Conservation (phyloP, 1,284 basidiomycete genomes). For the Ustilago bromivora region DNA sequence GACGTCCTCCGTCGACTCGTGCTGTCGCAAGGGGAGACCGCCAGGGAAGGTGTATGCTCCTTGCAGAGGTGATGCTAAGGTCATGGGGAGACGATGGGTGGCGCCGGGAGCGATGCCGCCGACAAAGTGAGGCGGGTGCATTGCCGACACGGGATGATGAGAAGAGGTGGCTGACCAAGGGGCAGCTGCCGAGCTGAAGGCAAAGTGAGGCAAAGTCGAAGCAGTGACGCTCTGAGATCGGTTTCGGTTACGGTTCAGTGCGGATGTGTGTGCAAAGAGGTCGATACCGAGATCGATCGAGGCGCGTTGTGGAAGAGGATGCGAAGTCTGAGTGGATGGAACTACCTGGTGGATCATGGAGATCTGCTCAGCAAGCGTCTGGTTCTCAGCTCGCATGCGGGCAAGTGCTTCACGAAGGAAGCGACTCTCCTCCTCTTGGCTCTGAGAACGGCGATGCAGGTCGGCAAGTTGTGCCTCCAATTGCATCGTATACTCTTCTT, state of each 20-base stretch:
- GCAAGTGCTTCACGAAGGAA: slow-evolving; percentile 44
- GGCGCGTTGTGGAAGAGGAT: slow-evolving; percentile 37
- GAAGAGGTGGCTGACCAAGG: slow-evolving; percentile 30
- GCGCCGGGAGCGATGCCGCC: slow-evolving; percentile 25
- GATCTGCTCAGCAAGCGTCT: slow-evolving; percentile 41
- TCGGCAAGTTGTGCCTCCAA: slow-evolving; percentile 49
- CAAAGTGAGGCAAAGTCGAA: slow-evolving; percentile 27
- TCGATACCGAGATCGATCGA: slow-evolving; percentile 42
- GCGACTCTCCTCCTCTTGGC: slow-evolving; percentile 48
- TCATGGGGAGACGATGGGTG: slow-evolving; percentile 27
- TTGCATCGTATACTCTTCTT: slow-evolving; percentile 54
- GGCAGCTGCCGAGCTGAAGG: slow-evolving; percentile 13
- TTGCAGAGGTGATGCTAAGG: slow-evolving; percentile 10
- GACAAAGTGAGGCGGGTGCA: slow-evolving; percentile 27
- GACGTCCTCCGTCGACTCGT: slow-evolving; percentile 19
- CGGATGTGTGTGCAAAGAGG: slow-evolving; percentile 17
- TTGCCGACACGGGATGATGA: slow-evolving; percentile 14
- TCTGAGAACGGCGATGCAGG: slow-evolving; percentile 47
- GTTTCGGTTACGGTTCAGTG: slow-evolving; percentile 29
- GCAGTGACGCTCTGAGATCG: slow-evolving; percentile 43
- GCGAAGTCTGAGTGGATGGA: slow-evolving; percentile 38
- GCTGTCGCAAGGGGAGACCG: slow-evolving; percentile 20
- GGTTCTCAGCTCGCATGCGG: slow-evolving; percentile 51
- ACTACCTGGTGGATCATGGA: slow-evolving; percentile 36
- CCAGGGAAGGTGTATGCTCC: slow-evolving; percentile 19